Conservation (phyloP, 192 early-diverging fungal genomes). For the Umbelopsis isabellina region DNA sequence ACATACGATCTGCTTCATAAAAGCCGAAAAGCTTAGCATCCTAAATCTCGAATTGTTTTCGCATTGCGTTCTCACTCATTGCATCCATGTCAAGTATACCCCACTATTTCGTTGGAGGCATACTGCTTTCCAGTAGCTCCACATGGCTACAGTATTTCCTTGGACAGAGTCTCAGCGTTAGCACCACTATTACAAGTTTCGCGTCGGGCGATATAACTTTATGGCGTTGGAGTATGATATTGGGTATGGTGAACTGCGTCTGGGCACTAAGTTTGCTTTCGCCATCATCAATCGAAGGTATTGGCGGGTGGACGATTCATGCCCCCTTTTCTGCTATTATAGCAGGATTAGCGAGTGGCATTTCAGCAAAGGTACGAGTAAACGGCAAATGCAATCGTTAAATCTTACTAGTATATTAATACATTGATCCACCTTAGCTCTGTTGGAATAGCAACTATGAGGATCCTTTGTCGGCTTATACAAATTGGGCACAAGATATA, state of each 20-base stretch:
- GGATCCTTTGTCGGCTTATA: slow-evolving; percentile 4
- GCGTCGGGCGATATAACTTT: neutral
- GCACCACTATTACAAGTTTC: neutral
- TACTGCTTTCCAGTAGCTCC: neutral
- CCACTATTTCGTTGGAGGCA: slow-evolving; percentile 6
- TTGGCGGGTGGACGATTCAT: slow-evolving; percentile 8
- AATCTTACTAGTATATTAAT: neutral
- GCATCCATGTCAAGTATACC: neutral
- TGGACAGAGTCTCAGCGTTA: slow-evolving; percentile 5
- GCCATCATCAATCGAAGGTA: slow-evolving; percentile 1
- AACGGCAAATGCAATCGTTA: neutral
- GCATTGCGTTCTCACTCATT: neutral
- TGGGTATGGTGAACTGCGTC: slow-evolving; percentile 9
- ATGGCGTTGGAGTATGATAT: neutral
- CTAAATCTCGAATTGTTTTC: neutral
- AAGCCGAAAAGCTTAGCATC: too few relatives aligned
- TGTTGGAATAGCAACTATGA: neutral
- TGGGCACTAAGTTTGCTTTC: neutral
- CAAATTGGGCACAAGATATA: neutral
- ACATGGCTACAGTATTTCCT: slow-evolving; percentile 16
- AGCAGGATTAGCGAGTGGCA: neutral
- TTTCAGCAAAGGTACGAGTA: neutral
- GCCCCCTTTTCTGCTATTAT: neutral
- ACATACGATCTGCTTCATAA: too few relatives aligned
- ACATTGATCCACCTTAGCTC: neutral